Percentiles rank a stretch among this genome's conserved stretches.
Evolutionary conservation across 164 flowering plant species (phyloP).

Genomic region (Houttuynia cordata): DNA sequence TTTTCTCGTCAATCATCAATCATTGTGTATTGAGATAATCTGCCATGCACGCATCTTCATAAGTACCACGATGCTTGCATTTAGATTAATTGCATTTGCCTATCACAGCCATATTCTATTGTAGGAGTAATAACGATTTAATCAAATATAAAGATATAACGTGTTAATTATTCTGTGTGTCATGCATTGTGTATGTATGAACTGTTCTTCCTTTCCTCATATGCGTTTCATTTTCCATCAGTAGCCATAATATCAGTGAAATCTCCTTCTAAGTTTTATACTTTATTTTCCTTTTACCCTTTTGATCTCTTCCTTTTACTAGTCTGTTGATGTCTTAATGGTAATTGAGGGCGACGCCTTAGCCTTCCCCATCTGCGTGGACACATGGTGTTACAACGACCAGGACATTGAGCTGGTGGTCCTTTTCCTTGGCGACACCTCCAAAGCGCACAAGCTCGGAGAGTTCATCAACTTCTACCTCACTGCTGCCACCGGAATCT

Average conservation of each 20-base stretch:
- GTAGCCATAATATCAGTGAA: neutral
- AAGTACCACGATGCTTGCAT: too few species aligned
- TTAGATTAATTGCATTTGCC: too few species aligned
- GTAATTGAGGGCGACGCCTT: slow-evolving; percentile 77
- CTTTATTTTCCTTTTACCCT: slow-evolving; percentile 19
- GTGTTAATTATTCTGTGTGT: too few species aligned
- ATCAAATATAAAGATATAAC: too few species aligned
- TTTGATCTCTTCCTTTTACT: too few species aligned
- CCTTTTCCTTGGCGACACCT: slow-evolving; percentile 69
- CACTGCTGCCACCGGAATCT: slow-evolving; percentile 56
- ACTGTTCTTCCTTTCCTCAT: too few species aligned
- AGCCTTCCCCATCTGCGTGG: slow-evolving; percentile 74
- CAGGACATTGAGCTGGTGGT: slow-evolving; percentile 57
- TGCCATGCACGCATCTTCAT: too few species aligned
- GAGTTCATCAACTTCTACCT: slow-evolving; percentile 57
- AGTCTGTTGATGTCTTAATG: too few species aligned
- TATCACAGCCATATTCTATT: too few species aligned
- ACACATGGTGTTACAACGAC: slow-evolving; percentile 80
- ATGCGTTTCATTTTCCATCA: too few species aligned
- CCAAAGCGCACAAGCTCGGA: slow-evolving; percentile 60
- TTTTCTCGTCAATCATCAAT: neutral
- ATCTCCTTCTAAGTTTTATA: neutral
- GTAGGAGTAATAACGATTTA: too few species aligned
- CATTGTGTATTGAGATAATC: neutral
- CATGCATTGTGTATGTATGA: too few species aligned